Conservation (phyloP, 352 stramenopile genomes). For the Pseudoperonospora humuli region DNA sequence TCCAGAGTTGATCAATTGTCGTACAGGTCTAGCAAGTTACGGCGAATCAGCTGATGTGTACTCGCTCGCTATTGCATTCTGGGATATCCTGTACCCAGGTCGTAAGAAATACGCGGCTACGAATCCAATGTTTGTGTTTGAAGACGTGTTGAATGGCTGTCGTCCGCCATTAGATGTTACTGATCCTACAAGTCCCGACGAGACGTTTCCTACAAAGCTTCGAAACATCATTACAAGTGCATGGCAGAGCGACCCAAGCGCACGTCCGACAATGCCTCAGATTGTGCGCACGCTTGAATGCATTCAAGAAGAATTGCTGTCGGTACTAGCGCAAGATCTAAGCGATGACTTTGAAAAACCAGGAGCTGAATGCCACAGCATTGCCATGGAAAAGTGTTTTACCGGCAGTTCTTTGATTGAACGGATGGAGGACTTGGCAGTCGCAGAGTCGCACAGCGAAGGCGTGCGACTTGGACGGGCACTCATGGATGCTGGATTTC, state of each 20-base stretch:
- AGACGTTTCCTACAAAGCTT: constrained; percentile 30
- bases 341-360: constrained; percentile 31
- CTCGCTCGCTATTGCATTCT: constrained; percentile 61
- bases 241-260: constrained; percentile 46
- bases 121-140: constrained; percentile 43
- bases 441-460: constrained; percentile 21
- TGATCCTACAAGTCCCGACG: constrained; percentile 1
- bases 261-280: constrained; percentile 35
- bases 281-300: constrained; percentile 43
- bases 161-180: constrained; percentile 35
- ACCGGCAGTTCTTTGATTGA: constrained; percentile 23
- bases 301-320: constrained; percentile 56
- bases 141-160: constrained; percentile 35
- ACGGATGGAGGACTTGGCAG: constrained; percentile 29
- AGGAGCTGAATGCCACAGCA: constrained; percentile 6
- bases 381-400: constrained; percentile 23
- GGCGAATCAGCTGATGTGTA: constrained; percentile 65
- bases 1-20: constrained; percentile 54
- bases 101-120: constrained; percentile 36
- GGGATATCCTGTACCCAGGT: constrained; percentile 58
- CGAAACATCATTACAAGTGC: constrained; percentile 45
- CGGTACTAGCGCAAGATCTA: constrained; percentile 37
- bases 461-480: constrained; percentile 39
- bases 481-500: constrained; percentile 52
- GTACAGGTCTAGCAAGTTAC: constrained; percentile 41